Evolutionary conservation across 176 grass and related monocot genomes (phyloP).

Genomic region (Leersia perrieri): DNA sequence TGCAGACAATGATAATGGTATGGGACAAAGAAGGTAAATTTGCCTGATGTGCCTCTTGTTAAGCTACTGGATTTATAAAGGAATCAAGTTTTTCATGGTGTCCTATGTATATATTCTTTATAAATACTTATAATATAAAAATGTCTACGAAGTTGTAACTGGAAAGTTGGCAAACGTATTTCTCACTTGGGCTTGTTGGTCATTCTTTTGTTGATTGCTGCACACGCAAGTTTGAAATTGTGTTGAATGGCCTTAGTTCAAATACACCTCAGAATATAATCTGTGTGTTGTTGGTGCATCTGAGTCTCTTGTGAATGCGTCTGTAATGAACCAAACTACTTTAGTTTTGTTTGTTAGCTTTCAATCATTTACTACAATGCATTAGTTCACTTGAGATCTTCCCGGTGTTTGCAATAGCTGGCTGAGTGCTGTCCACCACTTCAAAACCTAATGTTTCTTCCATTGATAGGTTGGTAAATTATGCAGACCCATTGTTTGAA

Average conservation of each 20-base stretch:
- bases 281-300: neutral
- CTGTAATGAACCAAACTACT: conserved; percentile 1
- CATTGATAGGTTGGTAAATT: conserved; percentile 48
- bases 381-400: neutral
- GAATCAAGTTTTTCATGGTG: conserved; percentile 2
- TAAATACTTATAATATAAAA: neutral
- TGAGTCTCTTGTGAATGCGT: neutral
- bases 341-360: neutral
- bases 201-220: neutral
- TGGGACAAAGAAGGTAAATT: conserved; percentile 53
- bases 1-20: conserved; percentile 35
- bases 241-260: neutral
- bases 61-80: conserved; percentile 5
- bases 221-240: neutral
- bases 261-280: neutral
- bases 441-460: conserved; percentile 30
- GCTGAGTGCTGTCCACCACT: neutral
- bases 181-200: neutral
- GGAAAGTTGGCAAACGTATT: neutral
- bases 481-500: conserved; percentile 51
- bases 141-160: conserved; percentile 12
- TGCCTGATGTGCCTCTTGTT: conserved; percentile 22
- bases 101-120: neutral
- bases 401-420: neutral
- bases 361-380: neutral